Percentiles rank a stretch among this genome's conserved stretches.
Evolutionary conservation across 495 filamentous ascomycete genomes (phyloP).

Genomic region (Pseudomonodictys pantanalensis): DNA sequence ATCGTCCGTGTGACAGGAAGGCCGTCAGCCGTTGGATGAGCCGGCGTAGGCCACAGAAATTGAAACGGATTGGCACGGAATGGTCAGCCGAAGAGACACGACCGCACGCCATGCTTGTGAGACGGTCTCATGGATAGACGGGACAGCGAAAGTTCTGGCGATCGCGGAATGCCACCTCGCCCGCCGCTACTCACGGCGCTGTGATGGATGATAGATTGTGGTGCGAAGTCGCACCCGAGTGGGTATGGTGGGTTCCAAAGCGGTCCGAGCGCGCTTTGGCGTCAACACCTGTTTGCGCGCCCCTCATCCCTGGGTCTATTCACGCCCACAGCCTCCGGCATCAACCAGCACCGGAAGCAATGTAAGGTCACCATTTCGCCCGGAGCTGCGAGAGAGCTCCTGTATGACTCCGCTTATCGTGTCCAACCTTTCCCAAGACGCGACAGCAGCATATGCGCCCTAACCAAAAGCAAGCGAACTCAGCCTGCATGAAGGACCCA

Average conservation of each 20-base stretch:
- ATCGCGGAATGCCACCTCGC: too few species aligned
- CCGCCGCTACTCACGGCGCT: neutral
- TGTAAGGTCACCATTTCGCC: neutral
- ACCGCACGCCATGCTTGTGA: neutral
- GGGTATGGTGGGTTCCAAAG: neutral
- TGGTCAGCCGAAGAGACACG: neutral
- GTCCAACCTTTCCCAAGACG: neutral
- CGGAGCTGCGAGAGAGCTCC: neutral
- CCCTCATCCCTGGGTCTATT: too few species aligned
- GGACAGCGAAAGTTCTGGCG: too few species aligned
- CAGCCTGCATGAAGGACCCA: constrained; percentile 3
- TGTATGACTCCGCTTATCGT: constrained; percentile 5
- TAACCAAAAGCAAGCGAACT: neutral
- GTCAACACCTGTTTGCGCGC: neutral
- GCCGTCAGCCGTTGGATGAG: neutral
- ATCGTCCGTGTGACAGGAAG: neutral
- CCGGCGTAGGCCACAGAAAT: too few species aligned
- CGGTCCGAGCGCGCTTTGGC: neutral
- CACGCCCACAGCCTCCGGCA: neutral
- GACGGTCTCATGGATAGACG: too few species aligned
- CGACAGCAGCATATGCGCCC: neutral
- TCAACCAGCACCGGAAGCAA: neutral
- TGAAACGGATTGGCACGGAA: neutral
- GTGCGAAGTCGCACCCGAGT: neutral
- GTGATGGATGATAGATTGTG: neutral